phyloP scores from a whole-genome alignment of 306 rosid species.

The Begonia masoniana region DNA sequence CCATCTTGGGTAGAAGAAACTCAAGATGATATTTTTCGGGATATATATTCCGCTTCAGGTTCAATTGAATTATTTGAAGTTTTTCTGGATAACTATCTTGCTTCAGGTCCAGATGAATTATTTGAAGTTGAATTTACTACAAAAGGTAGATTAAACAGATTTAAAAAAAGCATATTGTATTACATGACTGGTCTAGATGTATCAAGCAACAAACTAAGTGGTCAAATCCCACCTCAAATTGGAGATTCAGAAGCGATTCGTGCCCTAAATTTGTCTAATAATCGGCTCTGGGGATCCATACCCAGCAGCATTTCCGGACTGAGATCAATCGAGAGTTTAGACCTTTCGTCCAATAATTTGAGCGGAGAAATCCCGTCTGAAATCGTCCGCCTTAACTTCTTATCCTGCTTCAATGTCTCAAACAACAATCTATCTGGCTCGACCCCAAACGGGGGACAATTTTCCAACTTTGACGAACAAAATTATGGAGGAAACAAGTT shows the following conservation, averaged over 20 bases:
- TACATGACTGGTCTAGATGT: conserved; percentile 11
- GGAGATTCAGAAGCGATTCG: conserved; percentile 3
- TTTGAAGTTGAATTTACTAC: conserved; percentile 8
- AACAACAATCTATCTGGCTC: conserved; percentile 7
- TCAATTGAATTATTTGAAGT: no score
- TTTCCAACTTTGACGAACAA: conserved; percentile 8
- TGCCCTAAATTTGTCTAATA: conserved; percentile 14
- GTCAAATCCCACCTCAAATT: conserved; percentile 9
- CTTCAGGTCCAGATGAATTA: no score
- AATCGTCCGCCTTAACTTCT: not conserved
- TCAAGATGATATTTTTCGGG: no score
- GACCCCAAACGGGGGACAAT: not conserved
- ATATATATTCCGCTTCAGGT: no score
- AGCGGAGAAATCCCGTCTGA: conserved; percentile 12
- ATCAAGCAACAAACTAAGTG: conserved; percentile 8
- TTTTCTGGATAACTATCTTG: no score
- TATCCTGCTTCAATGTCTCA: conserved; percentile 13
- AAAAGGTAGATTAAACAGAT: conserved; percentile 6
- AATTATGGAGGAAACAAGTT: conserved; percentile 9
- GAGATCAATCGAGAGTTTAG: conserved; percentile 5
- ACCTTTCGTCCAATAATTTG: conserved; percentile 15
- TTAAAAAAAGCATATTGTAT: conserved; percentile 6
- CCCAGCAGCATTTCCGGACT: conserved; percentile 8
- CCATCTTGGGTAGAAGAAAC: not conserved
- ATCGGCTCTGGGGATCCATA: not conserved